These are phyloP conservation scores for Populus ilicifolia DNA, from an alignment of 345 rosid species.

Conservation along the genomic window DNA sequence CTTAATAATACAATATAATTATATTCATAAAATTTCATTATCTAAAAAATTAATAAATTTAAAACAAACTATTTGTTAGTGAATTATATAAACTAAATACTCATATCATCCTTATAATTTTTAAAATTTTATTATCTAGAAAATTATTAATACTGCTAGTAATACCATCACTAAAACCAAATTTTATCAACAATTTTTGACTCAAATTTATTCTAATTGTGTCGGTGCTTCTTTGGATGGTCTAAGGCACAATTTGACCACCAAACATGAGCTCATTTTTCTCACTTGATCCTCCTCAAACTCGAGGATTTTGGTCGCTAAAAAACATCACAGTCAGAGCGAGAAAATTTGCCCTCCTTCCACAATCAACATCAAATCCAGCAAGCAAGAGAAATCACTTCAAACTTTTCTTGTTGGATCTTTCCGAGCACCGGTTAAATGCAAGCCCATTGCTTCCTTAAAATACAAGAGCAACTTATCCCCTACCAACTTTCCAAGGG, in stretches of 20 bases:
- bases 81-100: too few relatives aligned
- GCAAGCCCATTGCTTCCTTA: neutral
- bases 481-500: neutral
- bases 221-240: conserved; percentile 47
- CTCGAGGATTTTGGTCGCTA: neutral
- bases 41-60: too few relatives aligned
- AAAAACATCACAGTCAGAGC: neutral
- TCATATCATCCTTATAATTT: too few relatives aligned
- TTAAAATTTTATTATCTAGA: too few relatives aligned
- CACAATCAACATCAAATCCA: neutral
- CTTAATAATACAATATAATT: too few relatives aligned
- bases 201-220: conserved; percentile 33
- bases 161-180: too few relatives aligned
- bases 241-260: conserved; percentile 36
- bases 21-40: too few relatives aligned
- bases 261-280: neutral
- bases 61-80: too few relatives aligned
- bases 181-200: too few relatives aligned
- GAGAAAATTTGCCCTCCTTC: neutral
- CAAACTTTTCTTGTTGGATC: neutral
- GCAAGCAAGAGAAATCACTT: neutral
- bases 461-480: neutral
- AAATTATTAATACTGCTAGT: too few relatives aligned
- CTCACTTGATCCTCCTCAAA: neutral
- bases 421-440: neutral